These are phyloP conservation scores for Aspergillus neotritici DNA, from an alignment of 2,329 filamentous ascomycete genomes.

Conservation along the genomic window DNA sequence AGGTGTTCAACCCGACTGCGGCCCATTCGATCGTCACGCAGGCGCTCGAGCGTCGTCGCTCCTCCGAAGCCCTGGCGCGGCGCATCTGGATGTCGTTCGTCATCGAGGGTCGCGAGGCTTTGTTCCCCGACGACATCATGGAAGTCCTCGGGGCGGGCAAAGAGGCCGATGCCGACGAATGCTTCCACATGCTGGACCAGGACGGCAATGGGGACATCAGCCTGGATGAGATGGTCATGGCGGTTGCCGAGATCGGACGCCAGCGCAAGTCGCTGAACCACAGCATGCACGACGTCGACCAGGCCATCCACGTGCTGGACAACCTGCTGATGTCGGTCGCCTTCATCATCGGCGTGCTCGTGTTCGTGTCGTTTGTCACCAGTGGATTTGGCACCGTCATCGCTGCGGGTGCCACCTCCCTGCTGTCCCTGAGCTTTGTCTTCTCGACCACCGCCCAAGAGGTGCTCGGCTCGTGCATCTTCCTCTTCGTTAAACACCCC, in stretches of 20 bases:
- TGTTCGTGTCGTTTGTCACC: slow-evolving; percentile 88
- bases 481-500: slow-evolving; percentile 97
- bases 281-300: slow-evolving; percentile 96
- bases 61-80: slow-evolving; percentile 85
- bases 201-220: slow-evolving; percentile 93
- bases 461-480: slow-evolving; percentile 96
- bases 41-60: slow-evolving; percentile 75
- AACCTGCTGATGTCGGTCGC: slow-evolving; percentile 77
- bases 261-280: slow-evolving; percentile 83
- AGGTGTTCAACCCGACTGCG: slow-evolving; percentile 88
- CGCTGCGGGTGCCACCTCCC: slow-evolving; percentile 81
- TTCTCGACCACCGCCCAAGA: slow-evolving; percentile 90
- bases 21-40: slow-evolving; percentile 85
- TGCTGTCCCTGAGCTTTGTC: slow-evolving; percentile 94
- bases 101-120: slow-evolving; percentile 74
- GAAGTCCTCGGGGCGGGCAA: slow-evolving; percentile 78
- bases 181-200: slow-evolving; percentile 72
- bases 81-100: slow-evolving; percentile 99
- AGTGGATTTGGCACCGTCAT: slow-evolving; percentile 78
- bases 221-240: slow-evolving; percentile 89
- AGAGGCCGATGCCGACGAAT: slow-evolving; percentile 75
- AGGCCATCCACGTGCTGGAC: slow-evolving; percentile 87
- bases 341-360: slow-evolving; percentile 71
- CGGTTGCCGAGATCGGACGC: slow-evolving; percentile 74
- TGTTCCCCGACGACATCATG: slow-evolving; percentile 73